Conservation (phyloP, 1,139 yeast species). For the Barnettozyma hawaiiensis region DNA sequence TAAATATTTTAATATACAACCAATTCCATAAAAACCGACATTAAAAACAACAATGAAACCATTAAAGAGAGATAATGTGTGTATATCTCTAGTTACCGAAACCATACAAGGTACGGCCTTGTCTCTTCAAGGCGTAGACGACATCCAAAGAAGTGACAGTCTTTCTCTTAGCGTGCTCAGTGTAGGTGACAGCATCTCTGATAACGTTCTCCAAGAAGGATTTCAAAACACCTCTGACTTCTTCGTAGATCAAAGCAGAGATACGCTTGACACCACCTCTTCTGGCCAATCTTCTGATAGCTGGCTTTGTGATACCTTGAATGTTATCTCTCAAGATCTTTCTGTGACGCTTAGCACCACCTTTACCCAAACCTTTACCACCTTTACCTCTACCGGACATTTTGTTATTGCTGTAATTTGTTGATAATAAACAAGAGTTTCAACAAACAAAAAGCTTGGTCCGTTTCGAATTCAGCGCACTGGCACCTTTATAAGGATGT, state of each 20-base stretch:
- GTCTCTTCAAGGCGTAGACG: slow-evolving; percentile 99
- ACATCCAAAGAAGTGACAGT: slow-evolving; percentile 98
- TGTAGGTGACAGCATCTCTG: slow-evolving; percentile 98
- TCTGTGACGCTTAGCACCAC: slow-evolving; percentile 99
- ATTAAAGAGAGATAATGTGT: too few relatives aligned
- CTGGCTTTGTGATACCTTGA: slow-evolving; percentile 99
- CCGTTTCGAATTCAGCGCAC: too few relatives aligned
- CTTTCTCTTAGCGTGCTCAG: slow-evolving; percentile 99
- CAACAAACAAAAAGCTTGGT: too few relatives aligned
- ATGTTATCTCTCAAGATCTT: slow-evolving; percentile 98
- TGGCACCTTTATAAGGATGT: too few relatives aligned
- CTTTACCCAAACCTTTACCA: slow-evolving; percentile 98
- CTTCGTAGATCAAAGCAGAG: slow-evolving; percentile 97
- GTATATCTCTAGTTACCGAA: slow-evolving; percentile 85
- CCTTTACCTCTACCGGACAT: slow-evolving; percentile 99
- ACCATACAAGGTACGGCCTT: slow-evolving; percentile 99
- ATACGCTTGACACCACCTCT: slow-evolving; percentile 99
- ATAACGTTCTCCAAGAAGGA: slow-evolving; percentile 95
- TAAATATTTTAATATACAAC: slow-evolving; percentile 15
- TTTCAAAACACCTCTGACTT: slow-evolving; percentile 95
- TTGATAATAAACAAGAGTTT: background rate
- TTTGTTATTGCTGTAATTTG: slow-evolving; percentile 28
- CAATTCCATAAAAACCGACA: slow-evolving; percentile 14
- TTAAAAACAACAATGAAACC: slow-evolving; percentile 13
- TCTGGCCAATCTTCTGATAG: slow-evolving; percentile 99